Evolutionary conservation across 306 rosid species (phyloP).

Genomic region (Rosa chinensis): DNA sequence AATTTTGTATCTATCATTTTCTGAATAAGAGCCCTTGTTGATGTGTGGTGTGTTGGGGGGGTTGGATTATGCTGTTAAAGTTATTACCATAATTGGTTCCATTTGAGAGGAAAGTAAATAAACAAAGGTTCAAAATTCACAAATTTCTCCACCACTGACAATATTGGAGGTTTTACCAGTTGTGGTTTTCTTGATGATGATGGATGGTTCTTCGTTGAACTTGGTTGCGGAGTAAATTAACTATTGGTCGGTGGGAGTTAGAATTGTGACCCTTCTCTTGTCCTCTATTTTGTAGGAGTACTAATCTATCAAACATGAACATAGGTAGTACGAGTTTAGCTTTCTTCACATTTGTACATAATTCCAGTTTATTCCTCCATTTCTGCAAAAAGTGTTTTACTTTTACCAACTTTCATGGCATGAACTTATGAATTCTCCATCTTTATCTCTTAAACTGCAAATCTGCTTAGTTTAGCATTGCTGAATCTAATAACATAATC

Average conservation of each 20-base stretch:
- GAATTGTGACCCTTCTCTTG: background rate
- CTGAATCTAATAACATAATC: background rate
- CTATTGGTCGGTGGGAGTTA: background rate
- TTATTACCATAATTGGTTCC: background rate
- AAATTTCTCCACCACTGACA: background rate
- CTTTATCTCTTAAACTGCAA: background rate
- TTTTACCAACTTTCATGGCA: background rate
- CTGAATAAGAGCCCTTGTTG: too few species aligned
- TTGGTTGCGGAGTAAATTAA: too few species aligned
- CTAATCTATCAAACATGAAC: constrained; percentile 27
- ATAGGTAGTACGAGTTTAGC: constrained; percentile 26
- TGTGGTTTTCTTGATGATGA: background rate
- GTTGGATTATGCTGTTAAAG: background rate
- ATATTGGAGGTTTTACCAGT: background rate
- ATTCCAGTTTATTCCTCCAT: background rate
- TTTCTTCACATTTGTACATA: background rate
- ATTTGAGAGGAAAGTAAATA: background rate
- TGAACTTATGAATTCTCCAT: background rate
- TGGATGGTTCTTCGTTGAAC: background rate
- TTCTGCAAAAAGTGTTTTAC: background rate
- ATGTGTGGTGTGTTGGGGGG: background rate
- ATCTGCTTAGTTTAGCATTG: background rate
- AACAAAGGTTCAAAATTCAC: background rate
- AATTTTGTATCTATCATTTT: background rate
- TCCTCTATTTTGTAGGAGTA: background rate